A percentile compares a stretch with the other conserved stretches of the same genome.
phyloP scores from a whole-genome alignment of 2,329 filamentous ascomycete genomes.

The Aspergillus unguis region DNA sequence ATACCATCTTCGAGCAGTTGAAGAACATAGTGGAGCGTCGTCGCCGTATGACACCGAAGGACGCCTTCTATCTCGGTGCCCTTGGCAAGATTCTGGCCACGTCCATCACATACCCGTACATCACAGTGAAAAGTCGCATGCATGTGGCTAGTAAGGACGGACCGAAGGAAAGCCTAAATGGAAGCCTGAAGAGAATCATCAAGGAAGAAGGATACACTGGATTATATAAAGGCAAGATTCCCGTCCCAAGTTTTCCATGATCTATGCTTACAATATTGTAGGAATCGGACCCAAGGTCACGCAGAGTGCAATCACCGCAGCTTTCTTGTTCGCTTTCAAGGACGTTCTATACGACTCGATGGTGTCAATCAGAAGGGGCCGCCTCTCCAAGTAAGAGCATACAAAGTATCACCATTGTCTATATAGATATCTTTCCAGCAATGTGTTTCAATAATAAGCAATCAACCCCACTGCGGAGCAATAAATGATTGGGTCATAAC shows the following conservation, averaged over 20 bases:
- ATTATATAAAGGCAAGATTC: constrained; percentile 77
- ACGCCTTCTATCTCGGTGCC: constrained; percentile 88
- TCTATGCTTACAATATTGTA: constrained; percentile 37
- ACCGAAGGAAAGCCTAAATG: constrained; percentile 76
- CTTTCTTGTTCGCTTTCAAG: constrained; percentile 97
- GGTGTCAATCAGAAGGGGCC: constrained; percentile 32
- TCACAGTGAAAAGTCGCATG: constrained; percentile 97
- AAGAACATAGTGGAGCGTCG: constrained; percentile 84
- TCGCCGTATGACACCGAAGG: constrained; percentile 72
- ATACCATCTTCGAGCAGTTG: constrained; percentile 97
- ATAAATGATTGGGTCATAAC: no score
- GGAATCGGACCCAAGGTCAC: constrained; percentile 95
- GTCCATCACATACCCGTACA: constrained; percentile 93
- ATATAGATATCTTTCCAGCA: no score
- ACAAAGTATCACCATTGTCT: no score
- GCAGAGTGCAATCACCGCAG: constrained; percentile 93
- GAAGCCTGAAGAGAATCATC: constrained; percentile 74
- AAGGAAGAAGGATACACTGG: constrained; percentile 87
- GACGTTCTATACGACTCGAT: constrained; percentile 78
- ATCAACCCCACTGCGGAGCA: no score
- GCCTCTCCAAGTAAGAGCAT: constrained; percentile 28
- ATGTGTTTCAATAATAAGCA: no score
- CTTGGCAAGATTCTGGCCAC: constrained; percentile 94
- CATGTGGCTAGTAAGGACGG: constrained; percentile 77
- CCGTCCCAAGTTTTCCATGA: background rate